Evolutionary conservation across 1,284 basidiomycete species (phyloP).

Genomic region (Sporisorium sorghi): DNA sequence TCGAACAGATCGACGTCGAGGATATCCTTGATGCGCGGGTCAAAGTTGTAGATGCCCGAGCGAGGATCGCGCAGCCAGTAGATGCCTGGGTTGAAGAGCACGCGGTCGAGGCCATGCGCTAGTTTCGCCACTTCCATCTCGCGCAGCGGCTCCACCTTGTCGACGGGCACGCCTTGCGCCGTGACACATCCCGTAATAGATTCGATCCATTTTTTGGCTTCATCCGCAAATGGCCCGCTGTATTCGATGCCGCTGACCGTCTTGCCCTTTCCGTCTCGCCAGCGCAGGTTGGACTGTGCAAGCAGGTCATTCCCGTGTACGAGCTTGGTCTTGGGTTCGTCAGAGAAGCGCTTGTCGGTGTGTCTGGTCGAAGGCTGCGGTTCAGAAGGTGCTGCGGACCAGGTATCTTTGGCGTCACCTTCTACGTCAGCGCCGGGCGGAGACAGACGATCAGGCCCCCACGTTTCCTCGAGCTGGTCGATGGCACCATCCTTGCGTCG

Average conservation of each 20-base stretch:
- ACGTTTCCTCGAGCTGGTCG: slow-evolving; percentile 12
- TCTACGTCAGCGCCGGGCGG: background rate
- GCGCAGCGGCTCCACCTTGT: slow-evolving; percentile 58
- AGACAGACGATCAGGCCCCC: slow-evolving; percentile 48
- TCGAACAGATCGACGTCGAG: slow-evolving; percentile 88
- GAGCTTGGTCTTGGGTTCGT: slow-evolving; percentile 24
- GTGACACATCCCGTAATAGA: slow-evolving; percentile 38
- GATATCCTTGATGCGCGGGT: slow-evolving; percentile 77
- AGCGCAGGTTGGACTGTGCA: slow-evolving; percentile 21
- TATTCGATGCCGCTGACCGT: slow-evolving; percentile 8
- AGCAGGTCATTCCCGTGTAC: slow-evolving; percentile 31
- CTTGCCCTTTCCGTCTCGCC: slow-evolving; percentile 37
- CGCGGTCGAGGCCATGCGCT: slow-evolving; percentile 80
- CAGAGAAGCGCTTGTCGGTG: slow-evolving; percentile 20
- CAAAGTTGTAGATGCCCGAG: slow-evolving; percentile 87
- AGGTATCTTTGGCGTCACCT: background rate
- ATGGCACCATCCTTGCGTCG: background rate
- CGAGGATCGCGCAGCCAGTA: slow-evolving; percentile 89
- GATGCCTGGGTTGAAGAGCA: slow-evolving; percentile 77
- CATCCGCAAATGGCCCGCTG: slow-evolving; percentile 31
- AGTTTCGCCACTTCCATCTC: slow-evolving; percentile 76
- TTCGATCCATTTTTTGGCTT: slow-evolving; percentile 27
- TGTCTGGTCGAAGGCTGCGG: slow-evolving; percentile 5
- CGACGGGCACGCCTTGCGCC: slow-evolving; percentile 22
- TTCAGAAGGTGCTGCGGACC: slow-evolving; percentile 16